Evolutionary conservation across 2,329 filamentous ascomycete species (phyloP).

Genomic region (Alternaria incomplexa): DNA sequence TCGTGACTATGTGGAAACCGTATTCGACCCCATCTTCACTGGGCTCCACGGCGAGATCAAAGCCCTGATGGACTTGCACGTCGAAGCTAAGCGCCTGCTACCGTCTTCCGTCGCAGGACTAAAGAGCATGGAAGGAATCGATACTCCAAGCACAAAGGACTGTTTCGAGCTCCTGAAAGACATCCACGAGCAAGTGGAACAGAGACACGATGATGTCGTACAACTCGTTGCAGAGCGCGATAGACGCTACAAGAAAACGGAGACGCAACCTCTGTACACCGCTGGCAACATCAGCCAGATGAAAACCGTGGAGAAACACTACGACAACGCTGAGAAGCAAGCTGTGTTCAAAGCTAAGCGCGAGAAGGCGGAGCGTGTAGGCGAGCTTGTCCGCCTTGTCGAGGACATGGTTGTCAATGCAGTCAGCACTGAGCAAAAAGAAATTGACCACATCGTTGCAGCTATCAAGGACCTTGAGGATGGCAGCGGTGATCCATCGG

Average conservation of each 20-base stretch:
- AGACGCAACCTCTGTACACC: slow-evolving; percentile 59
- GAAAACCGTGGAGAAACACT: slow-evolving; percentile 53
- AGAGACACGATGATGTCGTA: slow-evolving; percentile 57
- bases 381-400: slow-evolving; percentile 57
- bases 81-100: slow-evolving; percentile 39
- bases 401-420: slow-evolving; percentile 59
- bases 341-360: slow-evolving; percentile 57
- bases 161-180: slow-evolving; percentile 46
- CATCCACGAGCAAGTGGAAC: slow-evolving; percentile 57
- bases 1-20: slow-evolving; percentile 56
- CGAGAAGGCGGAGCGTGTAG: slow-evolving; percentile 57
- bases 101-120: slow-evolving; percentile 32
- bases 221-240: slow-evolving; percentile 61
- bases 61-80: slow-evolving; percentile 55
- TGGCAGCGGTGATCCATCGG: slow-evolving; percentile 28
- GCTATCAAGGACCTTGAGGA: slow-evolving; percentile 50
- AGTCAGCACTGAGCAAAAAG: slow-evolving; percentile 59
- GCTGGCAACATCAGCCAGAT: slow-evolving; percentile 59
- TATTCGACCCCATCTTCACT: slow-evolving; percentile 59
- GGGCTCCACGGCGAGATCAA: slow-evolving; percentile 59
- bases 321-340: slow-evolving; percentile 59
- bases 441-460: slow-evolving; percentile 56
- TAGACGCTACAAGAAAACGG: slow-evolving; percentile 60
- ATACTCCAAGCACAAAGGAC: slow-evolving; percentile 25
- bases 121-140: slow-evolving; percentile 21